Evolutionary conservation across 345 rosid genomes (phyloP), one percentile per base, ranked within the genome.

Genomic region (Lepidium sativum): DNA sequence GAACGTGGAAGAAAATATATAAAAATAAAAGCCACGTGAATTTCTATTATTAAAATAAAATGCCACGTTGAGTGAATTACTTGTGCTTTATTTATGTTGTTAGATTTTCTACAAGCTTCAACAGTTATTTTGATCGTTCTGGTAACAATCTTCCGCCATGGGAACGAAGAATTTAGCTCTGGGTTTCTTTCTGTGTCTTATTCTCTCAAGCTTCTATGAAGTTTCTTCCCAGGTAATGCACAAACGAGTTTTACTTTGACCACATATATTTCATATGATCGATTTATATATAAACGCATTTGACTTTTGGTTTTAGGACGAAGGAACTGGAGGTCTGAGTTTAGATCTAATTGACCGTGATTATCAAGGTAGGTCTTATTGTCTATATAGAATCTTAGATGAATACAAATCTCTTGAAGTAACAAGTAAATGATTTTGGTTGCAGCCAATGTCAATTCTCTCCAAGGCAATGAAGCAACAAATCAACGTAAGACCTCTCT

Each of bases 191-290:
- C 18, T 72, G 33, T 72, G 54, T 58, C 66, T 72, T 23, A 18
- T 50, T 23, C 15, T 72, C 45, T 49, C 70, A 33, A 65, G 48
- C 55, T 65, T 65, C 17, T 57, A 49, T 57, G 11, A 57, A 41
- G 76, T 65, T 65, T 72, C 76, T 57, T 65, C 61, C 54, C 76
- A 72, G 76, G 76, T 47, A 16, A 57, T 44, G 20, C 39, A 64
- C 52, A 39, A 13, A 64, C 31, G 3, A 47, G 14, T 31, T 60
- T 47, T 8, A 45, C 23, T 43, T 43, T 50, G 41, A 29, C 33
- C 35, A 42, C 13, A 31, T 47, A 1, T 3, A 2, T 40, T 27
- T 35, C 14, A 35, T 56, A 27, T 11, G 37, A 14, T 48, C 35
- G 15, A 1, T 4, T 25, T 10, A 68, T 39, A 37, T 10, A 31